Evolutionary conservation across 768 basidiomycete species (phyloP).

Genomic region (Lactarius quietus): DNA sequence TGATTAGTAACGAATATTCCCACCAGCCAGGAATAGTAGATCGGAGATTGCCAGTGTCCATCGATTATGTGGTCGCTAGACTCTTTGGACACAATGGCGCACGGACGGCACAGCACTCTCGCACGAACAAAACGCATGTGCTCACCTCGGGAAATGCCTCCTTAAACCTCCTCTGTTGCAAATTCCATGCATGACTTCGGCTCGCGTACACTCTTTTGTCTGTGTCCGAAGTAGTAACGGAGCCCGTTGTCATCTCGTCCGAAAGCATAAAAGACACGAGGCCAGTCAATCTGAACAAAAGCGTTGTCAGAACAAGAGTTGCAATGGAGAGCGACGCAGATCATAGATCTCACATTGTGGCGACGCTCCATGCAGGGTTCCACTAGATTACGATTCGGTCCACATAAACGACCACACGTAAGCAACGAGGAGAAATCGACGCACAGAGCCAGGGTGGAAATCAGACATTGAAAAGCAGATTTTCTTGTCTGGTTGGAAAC

Average conservation of each 20-base stretch:
- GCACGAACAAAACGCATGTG: constrained; percentile 14
- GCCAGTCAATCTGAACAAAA: constrained; percentile 70
- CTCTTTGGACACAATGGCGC: constrained; percentile 2
- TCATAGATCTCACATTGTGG: constrained; percentile 70
- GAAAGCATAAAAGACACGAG: constrained; percentile 92
- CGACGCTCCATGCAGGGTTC: constrained; percentile 95
- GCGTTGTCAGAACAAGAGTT: constrained; percentile 19
- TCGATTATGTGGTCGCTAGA: constrained; percentile 9
- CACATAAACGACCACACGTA: neutral
- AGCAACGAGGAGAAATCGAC: constrained; percentile 32
- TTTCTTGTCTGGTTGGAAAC: constrained; percentile 89
- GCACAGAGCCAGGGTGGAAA: constrained; percentile 84
- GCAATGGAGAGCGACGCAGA: constrained; percentile 6
- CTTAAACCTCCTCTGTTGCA: constrained; percentile 71
- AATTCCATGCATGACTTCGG: constrained; percentile 84
- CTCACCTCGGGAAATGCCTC: constrained; percentile 88
- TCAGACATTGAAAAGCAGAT: constrained; percentile 99
- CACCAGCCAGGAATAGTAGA: neutral
- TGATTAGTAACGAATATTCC: constrained; percentile 17
- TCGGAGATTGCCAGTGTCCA: neutral
- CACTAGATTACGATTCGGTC: constrained; percentile 48
- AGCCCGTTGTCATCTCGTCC: constrained; percentile 96
- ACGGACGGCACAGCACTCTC: neutral
- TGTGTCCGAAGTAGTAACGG: constrained; percentile 70
- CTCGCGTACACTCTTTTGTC: constrained; percentile 77